Base-by-base conservation (phyloP, 2,329 filamentous ascomycete species). In the Pestalotiopsis sp. region DNA sequence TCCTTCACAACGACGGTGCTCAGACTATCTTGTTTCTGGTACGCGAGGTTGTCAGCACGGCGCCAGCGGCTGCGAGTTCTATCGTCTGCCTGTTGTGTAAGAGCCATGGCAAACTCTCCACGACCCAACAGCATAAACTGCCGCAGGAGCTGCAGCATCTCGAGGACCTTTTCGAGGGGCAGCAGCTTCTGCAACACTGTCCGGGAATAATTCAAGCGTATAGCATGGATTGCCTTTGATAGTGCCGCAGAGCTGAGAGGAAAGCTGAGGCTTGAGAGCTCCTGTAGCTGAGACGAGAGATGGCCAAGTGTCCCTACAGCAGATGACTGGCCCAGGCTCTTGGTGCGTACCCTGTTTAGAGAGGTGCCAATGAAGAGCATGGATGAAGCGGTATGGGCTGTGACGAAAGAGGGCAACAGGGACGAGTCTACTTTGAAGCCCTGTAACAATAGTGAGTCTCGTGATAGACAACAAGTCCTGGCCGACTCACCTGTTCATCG, bases 361-460 rank as follows among this genome's bases (percentile, higher is more conserved):
- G 94, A 97, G 72, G 92, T 93, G 12, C 96, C 96, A 70, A 98
- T 92, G 76, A 98, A 98, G 4, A 98, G 83, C 78, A 98, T 93
- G 0, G 95, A 97, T 3, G 89, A 86, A 7, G 93, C 94, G 1
- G 93, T 93, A 4, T 90, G 83, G 0, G 87, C 79, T 0, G 90
- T 91, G 6, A 98, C 93, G 76, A 97, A 97, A 13, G 89, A 90
- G 0, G 96, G 96, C 2, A 97, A 79, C 6, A 97, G 81, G 20
- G 84, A 83, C 7, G 84, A 78, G 40, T 89, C 84, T 63, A 89
- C 85, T 12, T 82, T 81, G 78, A 91, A 95, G 59, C 89, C 87
- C 81, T 88, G n/a, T 57, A 7, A 7, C 31, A 56, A 66, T 52
- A 27, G n/a, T 49, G 49, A 58, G 49, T 59, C 23, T 36, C n/a